Evolutionary conservation across 495 filamentous ascomycete species (phyloP).

Genomic region (Monascus purpureus): DNA sequence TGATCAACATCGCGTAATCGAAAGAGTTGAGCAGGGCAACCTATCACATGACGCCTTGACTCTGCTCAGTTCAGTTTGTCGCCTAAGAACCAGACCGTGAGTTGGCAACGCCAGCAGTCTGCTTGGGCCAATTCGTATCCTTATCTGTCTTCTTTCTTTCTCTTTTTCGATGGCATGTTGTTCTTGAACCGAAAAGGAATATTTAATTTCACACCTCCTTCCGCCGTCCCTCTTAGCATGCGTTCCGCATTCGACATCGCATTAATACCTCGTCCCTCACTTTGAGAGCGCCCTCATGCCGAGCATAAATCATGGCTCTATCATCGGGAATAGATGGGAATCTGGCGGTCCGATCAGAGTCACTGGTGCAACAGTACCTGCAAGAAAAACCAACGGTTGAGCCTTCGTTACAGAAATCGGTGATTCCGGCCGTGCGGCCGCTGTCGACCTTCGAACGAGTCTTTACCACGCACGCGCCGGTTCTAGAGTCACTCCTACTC

Average conservation of each 20-base stretch:
- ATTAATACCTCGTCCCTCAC: not conserved
- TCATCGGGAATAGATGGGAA: not conserved
- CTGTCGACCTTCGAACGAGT: conserved; percentile 38
- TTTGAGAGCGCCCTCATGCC: not conserved
- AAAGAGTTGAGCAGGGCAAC: not conserved
- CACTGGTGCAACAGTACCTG: not conserved
- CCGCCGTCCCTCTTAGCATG: not conserved
- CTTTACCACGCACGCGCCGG: conserved; percentile 39
- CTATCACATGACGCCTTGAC: conserved; percentile 2
- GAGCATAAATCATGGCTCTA: not conserved
- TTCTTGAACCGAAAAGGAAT: no score
- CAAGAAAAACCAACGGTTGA: conserved; percentile 6
- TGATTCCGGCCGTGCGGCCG: conserved; percentile 14
- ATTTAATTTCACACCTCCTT: no score
- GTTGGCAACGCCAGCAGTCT: no score
- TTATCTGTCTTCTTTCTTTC: no score
- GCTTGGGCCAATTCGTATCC: no score
- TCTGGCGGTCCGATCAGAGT: not conserved
- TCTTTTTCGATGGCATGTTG: no score
- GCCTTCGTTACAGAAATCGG: conserved; percentile 13
- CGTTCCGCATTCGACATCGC: not conserved
- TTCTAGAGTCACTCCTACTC: conserved; percentile 43
- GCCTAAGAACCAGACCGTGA: no score
- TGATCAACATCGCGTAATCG: not conserved
- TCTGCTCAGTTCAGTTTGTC: no score